Evolutionary conservation across 2,329 filamentous ascomycete species (phyloP), one percentile per base, ranked within the genome.

Genomic region (Exophiala phaeomuriformis): DNA sequence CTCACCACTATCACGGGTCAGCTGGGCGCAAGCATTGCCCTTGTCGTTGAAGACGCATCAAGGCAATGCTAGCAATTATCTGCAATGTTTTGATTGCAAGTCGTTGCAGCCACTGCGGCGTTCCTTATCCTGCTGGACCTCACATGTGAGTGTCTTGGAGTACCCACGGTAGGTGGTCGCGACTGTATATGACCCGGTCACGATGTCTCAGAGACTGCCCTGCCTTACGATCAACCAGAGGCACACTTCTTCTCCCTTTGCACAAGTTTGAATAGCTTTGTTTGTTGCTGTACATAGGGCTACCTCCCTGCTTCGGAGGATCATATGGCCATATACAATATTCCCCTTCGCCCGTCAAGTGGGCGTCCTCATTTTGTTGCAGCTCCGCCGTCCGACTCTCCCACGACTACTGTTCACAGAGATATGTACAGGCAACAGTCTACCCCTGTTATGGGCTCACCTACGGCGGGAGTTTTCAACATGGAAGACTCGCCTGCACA

Each of bases 401-500:
- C 39, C 2, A 37, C n/a, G 5, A 32, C n/a, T 31, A 8, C 9
- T 19, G n/a, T 29, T 30, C 45, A 31, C n/a, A 31, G 43, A 35
- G 45, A 40, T 27, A 39, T 37, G 29, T 45, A 37, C 12, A 43
- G 39, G 12, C 39, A 41, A 10, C n/a, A 41, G 5, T 5, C 39
- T 9, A 32, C 8, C 4, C 39, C 32, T 4, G n/a, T 12, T n/a
- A 28, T 27, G 30, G 30, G 39, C 37, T 50, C 49, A 9, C 41
- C 49, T 2, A 30, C 39, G 9, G n/a, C 39, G 6, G 39, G 39
- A 27, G 9, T 39, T n/a, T 32, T 41, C 39, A 41, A 5, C 28
- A 27, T 41, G 39, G 47, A 49, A 3, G 43, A 46, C 7, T 58
- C 52, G 3, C 60, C 78, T 77, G 9, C 75, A 78, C 12, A 75